phyloP scores from a whole-genome alignment of 2,329 filamentous ascomycete species.

The Epichloe amarillans region DNA sequence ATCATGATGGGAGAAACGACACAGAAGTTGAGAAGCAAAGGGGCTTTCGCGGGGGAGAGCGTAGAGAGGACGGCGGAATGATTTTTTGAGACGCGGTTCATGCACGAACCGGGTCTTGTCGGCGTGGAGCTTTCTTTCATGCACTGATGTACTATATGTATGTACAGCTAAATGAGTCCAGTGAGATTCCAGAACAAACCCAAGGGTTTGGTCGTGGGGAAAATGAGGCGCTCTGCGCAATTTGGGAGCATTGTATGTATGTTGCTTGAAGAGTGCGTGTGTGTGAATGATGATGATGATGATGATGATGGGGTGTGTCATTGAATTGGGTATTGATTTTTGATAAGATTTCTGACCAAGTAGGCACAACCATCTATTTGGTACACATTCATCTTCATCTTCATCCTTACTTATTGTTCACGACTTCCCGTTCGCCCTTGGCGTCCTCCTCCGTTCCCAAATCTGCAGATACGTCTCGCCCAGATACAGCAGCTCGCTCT shows the following conservation, averaged over 20 bases:
- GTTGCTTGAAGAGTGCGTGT: too few relatives aligned
- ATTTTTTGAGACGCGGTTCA: not conserved
- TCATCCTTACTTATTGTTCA: not conserved
- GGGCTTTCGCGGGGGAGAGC: not conserved
- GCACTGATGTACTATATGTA: constrained; percentile 3
- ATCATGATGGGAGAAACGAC: not conserved
- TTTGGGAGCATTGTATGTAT: too few relatives aligned
- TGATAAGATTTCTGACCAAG: too few relatives aligned
- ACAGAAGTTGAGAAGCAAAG: not conserved
- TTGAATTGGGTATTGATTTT: too few relatives aligned
- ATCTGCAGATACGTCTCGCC: constrained; percentile 93
- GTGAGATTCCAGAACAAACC: not conserved
- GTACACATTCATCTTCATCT: too few relatives aligned
- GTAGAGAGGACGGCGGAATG: not conserved
- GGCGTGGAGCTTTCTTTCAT: not conserved
- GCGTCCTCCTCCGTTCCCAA: constrained; percentile 66
- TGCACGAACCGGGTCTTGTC: not conserved
- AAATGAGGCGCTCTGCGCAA: too few relatives aligned
- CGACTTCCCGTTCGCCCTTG: not conserved
- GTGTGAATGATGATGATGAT: too few relatives aligned
- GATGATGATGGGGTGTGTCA: too few relatives aligned
- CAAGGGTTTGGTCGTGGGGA: not conserved
- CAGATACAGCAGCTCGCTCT: constrained; percentile 79
- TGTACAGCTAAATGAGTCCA: constrained; percentile 2
- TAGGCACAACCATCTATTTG: too few relatives aligned